These are phyloP conservation scores for Lecanicillium sp. DNA, from an alignment of 2,329 filamentous ascomycete genomes.

Conservation along the genomic window DNA sequence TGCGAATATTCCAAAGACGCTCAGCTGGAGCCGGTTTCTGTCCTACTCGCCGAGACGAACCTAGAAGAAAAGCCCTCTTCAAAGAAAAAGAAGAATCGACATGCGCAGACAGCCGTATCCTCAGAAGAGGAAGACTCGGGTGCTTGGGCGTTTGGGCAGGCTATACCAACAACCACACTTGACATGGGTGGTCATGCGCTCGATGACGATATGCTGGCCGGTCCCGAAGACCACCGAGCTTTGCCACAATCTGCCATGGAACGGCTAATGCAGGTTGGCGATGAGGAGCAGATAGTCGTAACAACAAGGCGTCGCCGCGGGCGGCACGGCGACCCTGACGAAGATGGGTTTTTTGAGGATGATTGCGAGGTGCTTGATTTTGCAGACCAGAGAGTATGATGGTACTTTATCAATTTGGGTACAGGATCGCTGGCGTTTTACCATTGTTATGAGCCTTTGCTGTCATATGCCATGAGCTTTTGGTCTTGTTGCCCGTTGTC, in stretches of 20 bases:
- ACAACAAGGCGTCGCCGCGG: slow-evolving; percentile 65
- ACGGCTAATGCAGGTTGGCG: slow-evolving; percentile 49
- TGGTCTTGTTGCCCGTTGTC: too few species aligned
- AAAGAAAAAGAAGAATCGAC: slow-evolving; percentile 28
- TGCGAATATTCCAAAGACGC: slow-evolving; percentile 49
- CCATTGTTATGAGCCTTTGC: too few species aligned
- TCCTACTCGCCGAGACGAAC: slow-evolving; percentile 30
- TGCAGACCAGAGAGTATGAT: slow-evolving; percentile 59
- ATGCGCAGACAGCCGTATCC: slow-evolving; percentile 12
- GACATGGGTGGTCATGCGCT: slow-evolving; percentile 39
- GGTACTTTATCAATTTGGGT: slow-evolving; percentile 1
- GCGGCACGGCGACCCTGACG: slow-evolving; percentile 42
- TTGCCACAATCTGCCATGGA: slow-evolving; percentile 58
- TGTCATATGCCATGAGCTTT: too few species aligned
- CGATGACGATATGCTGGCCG: slow-evolving; percentile 44
- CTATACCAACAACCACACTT: slow-evolving; percentile 40
- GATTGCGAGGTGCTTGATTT: slow-evolving; percentile 89
- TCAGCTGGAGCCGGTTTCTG: slow-evolving; percentile 27
- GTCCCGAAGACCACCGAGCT: slow-evolving; percentile 47
- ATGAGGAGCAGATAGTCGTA: slow-evolving; percentile 71
- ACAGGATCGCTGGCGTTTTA: slow-evolving; percentile 4
- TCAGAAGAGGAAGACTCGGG: slow-evolving; percentile 12
- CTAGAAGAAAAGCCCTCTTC: slow-evolving; percentile 30
- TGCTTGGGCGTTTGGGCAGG: slow-evolving; percentile 54
- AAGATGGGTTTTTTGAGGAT: slow-evolving; percentile 83